A percentile compares a stretch with the other conserved stretches of the same genome.
Evolutionary conservation across 2,329 filamentous ascomycete species (phyloP).

Genomic region (Paecilomyces dactylethromorphus): DNA sequence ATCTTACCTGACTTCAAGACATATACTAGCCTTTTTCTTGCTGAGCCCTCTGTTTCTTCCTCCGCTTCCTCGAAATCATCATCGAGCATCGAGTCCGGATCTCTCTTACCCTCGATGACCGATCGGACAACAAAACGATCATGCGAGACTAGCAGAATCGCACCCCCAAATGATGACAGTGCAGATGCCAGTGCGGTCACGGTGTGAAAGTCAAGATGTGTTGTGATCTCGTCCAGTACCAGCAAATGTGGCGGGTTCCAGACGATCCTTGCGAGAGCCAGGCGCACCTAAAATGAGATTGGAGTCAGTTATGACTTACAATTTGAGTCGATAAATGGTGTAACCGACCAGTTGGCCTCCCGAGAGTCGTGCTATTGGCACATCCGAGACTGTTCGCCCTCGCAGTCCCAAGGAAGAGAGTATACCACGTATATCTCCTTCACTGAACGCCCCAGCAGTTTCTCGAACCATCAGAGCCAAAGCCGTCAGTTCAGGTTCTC

Average conservation of each 20-base stretch:
- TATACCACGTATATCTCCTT: constrained; percentile 62
- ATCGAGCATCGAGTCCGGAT: constrained; percentile 30
- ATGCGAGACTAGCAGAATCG: constrained; percentile 71
- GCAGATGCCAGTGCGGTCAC: constrained; percentile 65
- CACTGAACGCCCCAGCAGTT: constrained; percentile 47
- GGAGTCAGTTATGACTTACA: neutral
- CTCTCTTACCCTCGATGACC: constrained; percentile 58
- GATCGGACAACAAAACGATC: constrained; percentile 75
- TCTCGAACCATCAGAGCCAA: constrained; percentile 55
- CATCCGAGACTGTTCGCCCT: constrained; percentile 64
- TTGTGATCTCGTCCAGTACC: constrained; percentile 75
- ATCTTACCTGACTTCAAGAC: constrained; percentile 54
- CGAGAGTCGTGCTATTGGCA: constrained; percentile 66
- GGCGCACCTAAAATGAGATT: constrained; percentile 35
- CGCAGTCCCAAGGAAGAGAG: constrained; percentile 64
- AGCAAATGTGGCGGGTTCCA: constrained; percentile 65
- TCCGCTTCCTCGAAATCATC: constrained; percentile 43
- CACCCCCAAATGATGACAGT: constrained; percentile 63
- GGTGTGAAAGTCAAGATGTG: constrained; percentile 77
- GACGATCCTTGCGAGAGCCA: constrained; percentile 63
- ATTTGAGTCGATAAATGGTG: constrained; percentile 22
- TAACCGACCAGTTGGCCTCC: constrained; percentile 65
- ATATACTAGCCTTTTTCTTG: constrained; percentile 52
- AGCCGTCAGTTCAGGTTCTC: neutral
- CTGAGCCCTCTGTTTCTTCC: constrained; percentile 34